Base-by-base conservation (phyloP, 169 alveolate species). In the Plasmodium billcollinsi region DNA sequence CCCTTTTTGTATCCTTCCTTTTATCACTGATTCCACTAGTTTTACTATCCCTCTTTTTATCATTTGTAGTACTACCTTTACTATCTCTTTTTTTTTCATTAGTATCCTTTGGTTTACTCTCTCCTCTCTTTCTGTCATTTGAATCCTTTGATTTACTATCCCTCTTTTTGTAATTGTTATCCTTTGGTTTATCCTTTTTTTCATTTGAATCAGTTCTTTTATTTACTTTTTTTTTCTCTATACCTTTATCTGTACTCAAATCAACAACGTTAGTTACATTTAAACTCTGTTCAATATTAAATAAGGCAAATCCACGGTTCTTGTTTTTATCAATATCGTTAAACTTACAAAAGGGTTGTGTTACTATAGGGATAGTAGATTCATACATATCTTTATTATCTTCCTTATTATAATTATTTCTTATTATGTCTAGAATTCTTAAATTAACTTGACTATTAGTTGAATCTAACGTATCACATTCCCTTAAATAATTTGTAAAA, bases 381-480 rank as follows among this genome's bases (percentile, higher is more conserved):
- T 8, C 15, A 11, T 24, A n/a, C 20, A 12, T 26, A 18, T 56
- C 65, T 12, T 18, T 56, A 26, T 58, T 9, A 21, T 58, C 50
- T 33, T 76, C 89, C 14, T 47, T 49, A 65, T 76, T 65, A 11
- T 76, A 65, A 29, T 63, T 26, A 24, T 76, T 76, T 12, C 70
- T 65, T 50, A 63, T 63, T 21, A 63, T 45, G 12, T 76, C 89
- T 21, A 76, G 11, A 21, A 76, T 76, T 62, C 50, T 76, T 50
- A 66, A 26, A 20, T 76, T 70, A 65, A 50, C 50, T 4, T 76
- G n/a, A 47, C 29, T 76, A 18, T 56, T 62, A 14, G 56, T 26
- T 9, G 49, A 49, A 15, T 63, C 89, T 26, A 47, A 65, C 0
- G 45, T 21, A 14, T 76, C 78, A 45, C 65, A 74, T 2, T 15